phyloP scores from a whole-genome alignment of 140 eudicot species.

The Erigeron philadelphicus region DNA sequence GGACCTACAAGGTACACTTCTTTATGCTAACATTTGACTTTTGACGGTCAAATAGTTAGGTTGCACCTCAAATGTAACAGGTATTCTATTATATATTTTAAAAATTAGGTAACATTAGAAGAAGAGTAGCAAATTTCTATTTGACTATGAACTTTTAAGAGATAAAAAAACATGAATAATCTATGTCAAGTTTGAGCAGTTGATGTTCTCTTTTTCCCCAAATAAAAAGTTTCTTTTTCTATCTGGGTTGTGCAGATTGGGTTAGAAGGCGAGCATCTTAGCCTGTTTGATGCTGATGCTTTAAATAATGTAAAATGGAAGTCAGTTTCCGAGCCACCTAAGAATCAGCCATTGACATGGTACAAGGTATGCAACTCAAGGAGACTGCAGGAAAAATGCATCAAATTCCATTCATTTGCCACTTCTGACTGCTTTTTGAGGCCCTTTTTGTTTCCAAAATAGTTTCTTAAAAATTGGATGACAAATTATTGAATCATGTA shows the following conservation, averaged over 20 bases:
- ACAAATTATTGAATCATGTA: constrained; percentile 29
- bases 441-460: background rate
- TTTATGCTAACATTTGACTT: constrained; percentile 23
- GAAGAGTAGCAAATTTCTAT: background rate
- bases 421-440: constrained; percentile 19
- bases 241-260: constrained; percentile 56
- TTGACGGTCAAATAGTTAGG: constrained; percentile 1
- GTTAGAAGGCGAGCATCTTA: constrained; percentile 66
- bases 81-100: background rate
- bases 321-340: constrained; percentile 63
- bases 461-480: background rate
- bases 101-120: background rate
- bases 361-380: constrained; percentile 63
- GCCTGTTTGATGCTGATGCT: constrained; percentile 47
- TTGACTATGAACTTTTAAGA: constrained; percentile 1
- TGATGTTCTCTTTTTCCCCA: constrained; percentile 10
- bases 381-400: background rate
- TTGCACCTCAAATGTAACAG: background rate
- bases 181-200: background rate
- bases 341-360: constrained; percentile 89
- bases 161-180: background rate
- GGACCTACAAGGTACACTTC: constrained; percentile 72
- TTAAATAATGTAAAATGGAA: constrained; percentile 54
- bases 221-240: background rate
- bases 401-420: constrained; percentile 1